These are phyloP conservation scores for Penicillium pancosmium DNA, from an alignment of 495 filamentous ascomycete genomes.

Conservation along the genomic window DNA sequence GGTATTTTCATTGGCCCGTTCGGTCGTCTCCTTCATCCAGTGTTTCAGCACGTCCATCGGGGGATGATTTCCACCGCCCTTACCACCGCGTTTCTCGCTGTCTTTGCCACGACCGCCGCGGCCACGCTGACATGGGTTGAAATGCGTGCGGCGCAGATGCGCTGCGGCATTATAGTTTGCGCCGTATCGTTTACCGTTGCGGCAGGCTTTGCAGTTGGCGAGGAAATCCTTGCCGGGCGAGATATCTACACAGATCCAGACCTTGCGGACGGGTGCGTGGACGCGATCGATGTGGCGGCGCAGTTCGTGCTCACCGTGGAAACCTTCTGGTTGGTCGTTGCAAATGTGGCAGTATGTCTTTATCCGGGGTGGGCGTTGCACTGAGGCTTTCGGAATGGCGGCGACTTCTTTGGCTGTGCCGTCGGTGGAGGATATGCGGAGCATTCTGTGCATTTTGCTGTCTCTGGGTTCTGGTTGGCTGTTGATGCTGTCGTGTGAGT, in stretches of 20 bases:
- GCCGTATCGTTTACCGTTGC: constrained; percentile 75
- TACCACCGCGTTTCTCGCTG: constrained; percentile 73
- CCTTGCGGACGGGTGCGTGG: constrained; percentile 72
- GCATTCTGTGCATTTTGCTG: constrained; percentile 49
- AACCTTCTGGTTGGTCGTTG: constrained; percentile 78
- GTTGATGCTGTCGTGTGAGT: constrained; percentile 24
- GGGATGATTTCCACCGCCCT: constrained; percentile 81
- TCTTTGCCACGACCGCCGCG: constrained; percentile 56
- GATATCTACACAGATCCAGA: constrained; percentile 79
- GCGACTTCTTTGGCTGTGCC: constrained; percentile 62
- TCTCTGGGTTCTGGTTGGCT: constrained; percentile 34
- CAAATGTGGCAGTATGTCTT: constrained; percentile 78
- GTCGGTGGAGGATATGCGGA: constrained; percentile 58
- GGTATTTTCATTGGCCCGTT: constrained; percentile 42
- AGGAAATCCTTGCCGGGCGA: constrained; percentile 64
- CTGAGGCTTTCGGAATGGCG: constrained; percentile 69
- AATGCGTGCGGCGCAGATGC: constrained; percentile 88
- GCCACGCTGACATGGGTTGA: constrained; percentile 65
- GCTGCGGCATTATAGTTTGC: constrained; percentile 97
- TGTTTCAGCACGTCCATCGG: constrained; percentile 78
- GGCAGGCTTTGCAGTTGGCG: constrained; percentile 86
- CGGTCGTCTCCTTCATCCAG: constrained; percentile 78
- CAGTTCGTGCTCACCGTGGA: constrained; percentile 92
- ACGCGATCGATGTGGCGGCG: constrained; percentile 82
- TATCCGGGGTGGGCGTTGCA: constrained; percentile 73